A percentile compares a stretch with the other conserved stretches of the same genome.
phyloP scores from a whole-genome alignment of 441 rosid genomes.

The Aleurites moluccanus region DNA sequence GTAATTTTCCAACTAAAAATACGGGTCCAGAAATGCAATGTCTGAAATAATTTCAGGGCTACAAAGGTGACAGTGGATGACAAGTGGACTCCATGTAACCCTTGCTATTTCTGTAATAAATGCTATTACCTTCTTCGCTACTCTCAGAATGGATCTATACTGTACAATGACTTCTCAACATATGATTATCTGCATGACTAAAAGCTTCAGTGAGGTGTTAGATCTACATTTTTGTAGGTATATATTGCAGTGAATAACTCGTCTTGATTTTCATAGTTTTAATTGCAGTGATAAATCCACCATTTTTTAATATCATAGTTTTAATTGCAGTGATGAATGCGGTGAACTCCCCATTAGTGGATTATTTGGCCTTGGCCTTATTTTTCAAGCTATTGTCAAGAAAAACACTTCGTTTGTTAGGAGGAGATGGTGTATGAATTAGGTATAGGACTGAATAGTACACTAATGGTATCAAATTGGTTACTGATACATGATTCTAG shows the following conservation, averaged over 20 bases:
- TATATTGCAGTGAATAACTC: not conserved
- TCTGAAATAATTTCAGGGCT: slow-evolving; percentile 66
- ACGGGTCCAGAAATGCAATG: slow-evolving; percentile 59
- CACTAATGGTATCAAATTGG: too few species aligned
- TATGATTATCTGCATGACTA: slow-evolving; percentile 63
- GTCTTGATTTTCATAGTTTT: not conserved
- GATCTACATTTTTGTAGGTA: not conserved
- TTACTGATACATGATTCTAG: too few species aligned
- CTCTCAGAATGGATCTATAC: slow-evolving; percentile 39
- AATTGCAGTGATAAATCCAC: not conserved
- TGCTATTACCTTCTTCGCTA: slow-evolving; percentile 70
- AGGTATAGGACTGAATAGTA: too few species aligned
- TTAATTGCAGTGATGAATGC: not conserved
- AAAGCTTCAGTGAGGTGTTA: not conserved
- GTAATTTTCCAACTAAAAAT: slow-evolving; percentile 45
- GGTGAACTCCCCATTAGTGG: not conserved
- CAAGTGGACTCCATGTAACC: slow-evolving; percentile 69
- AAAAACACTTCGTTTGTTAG: too few species aligned
- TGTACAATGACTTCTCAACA: slow-evolving; percentile 42
- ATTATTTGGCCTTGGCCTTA: too few species aligned
- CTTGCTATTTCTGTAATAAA: slow-evolving; percentile 72
- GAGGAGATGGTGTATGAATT: too few species aligned
- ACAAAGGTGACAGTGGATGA: slow-evolving; percentile 56
- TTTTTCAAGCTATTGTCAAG: too few species aligned
- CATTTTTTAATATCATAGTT: not conserved